Evolutionary conservation across 768 basidiomycete species (phyloP).

Genomic region (Boletus rubescentipes): DNA sequence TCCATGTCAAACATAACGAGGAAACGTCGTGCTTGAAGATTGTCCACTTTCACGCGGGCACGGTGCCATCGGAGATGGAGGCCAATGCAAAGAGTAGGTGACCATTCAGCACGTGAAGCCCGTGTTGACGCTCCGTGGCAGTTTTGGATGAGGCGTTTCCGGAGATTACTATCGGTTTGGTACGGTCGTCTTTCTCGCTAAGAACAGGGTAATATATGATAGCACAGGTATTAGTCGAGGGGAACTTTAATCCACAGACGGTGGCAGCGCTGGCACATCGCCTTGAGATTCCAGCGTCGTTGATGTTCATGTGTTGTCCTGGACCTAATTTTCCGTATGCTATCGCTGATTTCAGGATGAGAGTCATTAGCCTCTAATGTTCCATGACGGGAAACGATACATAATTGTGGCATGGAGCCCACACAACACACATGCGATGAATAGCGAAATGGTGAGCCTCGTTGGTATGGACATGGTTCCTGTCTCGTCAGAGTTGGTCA

Average conservation of each 20-base stretch:
- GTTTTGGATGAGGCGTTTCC: conserved; percentile 66
- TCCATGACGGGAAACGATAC: too few relatives aligned
- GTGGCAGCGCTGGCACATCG: conserved; percentile 52
- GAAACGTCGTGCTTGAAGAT: conserved; percentile 69
- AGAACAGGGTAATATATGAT: neutral
- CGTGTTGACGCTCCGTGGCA: conserved; percentile 15
- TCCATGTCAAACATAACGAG: conserved; percentile 68
- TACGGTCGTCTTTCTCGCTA: conserved; percentile 23
- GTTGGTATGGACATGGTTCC: too few relatives aligned
- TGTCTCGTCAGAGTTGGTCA: too few relatives aligned
- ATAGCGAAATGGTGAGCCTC: too few relatives aligned
- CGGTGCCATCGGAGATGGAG: conserved; percentile 68
- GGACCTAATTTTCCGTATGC: conserved; percentile 42
- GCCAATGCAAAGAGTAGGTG: conserved; percentile 63
- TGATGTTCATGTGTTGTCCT: conserved; percentile 67
- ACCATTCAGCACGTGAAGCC: neutral
- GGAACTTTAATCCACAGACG: conserved; percentile 42
- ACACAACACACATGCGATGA: too few relatives aligned
- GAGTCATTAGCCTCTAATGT: conserved; percentile 39
- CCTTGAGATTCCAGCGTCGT: conserved; percentile 48
- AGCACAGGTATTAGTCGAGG: conserved; percentile 45
- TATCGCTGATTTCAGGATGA: conserved; percentile 51
- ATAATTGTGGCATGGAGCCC: too few relatives aligned
- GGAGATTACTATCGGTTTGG: conserved; percentile 60
- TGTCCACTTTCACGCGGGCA: conserved; percentile 59